Evolutionary conservation across 164 flowering plant genomes (phyloP).

Genomic region (Malania oleifera): DNA sequence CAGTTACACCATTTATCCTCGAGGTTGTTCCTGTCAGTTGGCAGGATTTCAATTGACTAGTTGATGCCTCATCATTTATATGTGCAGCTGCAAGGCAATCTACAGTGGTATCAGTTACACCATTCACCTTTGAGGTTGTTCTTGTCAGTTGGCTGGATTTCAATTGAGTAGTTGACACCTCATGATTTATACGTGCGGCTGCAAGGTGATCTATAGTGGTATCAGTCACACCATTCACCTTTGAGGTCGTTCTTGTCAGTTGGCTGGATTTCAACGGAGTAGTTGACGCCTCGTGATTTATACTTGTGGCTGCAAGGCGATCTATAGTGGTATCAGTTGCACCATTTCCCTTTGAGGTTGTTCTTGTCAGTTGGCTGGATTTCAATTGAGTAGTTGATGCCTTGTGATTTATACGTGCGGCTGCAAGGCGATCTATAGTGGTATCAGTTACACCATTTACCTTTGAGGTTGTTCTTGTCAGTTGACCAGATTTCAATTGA

Average conservation of each 20-base stretch:
- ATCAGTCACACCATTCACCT: slow-evolving; percentile 27
- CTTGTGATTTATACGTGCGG: slow-evolving; percentile 33
- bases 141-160: slow-evolving; percentile 35
- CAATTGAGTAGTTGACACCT: slow-evolving; percentile 24
- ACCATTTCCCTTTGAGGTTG: slow-evolving; percentile 33
- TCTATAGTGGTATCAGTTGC: slow-evolving; percentile 14
- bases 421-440: no score
- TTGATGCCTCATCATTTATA: slow-evolving; percentile 19
- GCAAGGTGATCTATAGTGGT: no score
- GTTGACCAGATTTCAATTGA: no score
- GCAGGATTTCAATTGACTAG: slow-evolving; percentile 28
- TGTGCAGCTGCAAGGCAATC: no score
- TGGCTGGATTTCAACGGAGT: slow-evolving; percentile 28
- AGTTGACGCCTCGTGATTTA: slow-evolving; percentile 24
- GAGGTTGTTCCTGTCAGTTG: slow-evolving; percentile 28
- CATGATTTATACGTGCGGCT: slow-evolving; percentile 31
- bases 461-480: no score
- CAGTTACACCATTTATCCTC: slow-evolving; percentile 31
- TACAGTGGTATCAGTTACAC: slow-evolving; percentile 15
- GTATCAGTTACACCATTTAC: no score
- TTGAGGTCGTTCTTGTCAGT: slow-evolving; percentile 30
- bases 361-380: slow-evolving; percentile 30
- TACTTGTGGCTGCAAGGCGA: slow-evolving; percentile 36
- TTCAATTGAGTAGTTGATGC: slow-evolving; percentile 25
- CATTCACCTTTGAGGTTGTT: slow-evolving; percentile 31